Evolutionary conservation across 2,329 filamentous ascomycete genomes (phyloP).

Genomic region (Chrysoporthe deuterocubensis): DNA sequence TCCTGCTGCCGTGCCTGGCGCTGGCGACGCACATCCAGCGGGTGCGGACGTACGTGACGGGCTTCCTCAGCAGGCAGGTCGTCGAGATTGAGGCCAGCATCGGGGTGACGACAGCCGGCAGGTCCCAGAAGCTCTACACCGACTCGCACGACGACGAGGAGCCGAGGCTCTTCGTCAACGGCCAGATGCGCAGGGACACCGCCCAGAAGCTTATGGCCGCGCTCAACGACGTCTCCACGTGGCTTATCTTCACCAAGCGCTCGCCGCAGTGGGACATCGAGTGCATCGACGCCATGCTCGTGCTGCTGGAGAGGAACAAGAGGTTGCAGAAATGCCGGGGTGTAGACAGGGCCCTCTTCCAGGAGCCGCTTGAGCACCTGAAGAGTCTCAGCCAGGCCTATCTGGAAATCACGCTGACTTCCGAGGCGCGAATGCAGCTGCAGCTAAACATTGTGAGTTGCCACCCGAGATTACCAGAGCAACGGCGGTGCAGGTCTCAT

Average conservation of each 20-base stretch:
- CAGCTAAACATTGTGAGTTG: conserved; percentile 11
- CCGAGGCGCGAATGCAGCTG: neutral
- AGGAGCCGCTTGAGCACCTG: conserved; percentile 2
- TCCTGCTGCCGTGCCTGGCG: neutral
- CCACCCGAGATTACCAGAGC: neutral
- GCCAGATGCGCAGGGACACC: neutral
- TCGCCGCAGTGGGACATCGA: conserved; percentile 11
- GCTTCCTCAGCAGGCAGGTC: neutral
- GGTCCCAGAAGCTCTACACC: neutral
- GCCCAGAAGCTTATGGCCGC: neutral
- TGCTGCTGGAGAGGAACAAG: neutral
- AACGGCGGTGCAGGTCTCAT: too few relatives aligned
- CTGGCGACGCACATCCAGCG: conserved; percentile 6
- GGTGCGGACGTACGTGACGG: conserved; percentile 5
- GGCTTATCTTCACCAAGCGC: conserved; percentile 3
- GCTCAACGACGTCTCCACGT: conserved; percentile 5
- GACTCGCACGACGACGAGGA: neutral
- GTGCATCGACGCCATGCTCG: neutral
- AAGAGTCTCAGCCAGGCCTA: neutral
- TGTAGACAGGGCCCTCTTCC: neutral
- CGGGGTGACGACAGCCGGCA: conserved; percentile 4
- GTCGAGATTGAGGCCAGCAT: conserved; percentile 9
- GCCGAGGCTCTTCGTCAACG: neutral
- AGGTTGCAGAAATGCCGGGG: neutral
- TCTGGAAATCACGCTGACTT: neutral